Percentiles rank a stretch among this genome's conserved stretches.
These are phyloP conservation scores for Amborella trichopoda DNA, from an alignment of 164 flowering plant species.

Conservation along the genomic window DNA sequence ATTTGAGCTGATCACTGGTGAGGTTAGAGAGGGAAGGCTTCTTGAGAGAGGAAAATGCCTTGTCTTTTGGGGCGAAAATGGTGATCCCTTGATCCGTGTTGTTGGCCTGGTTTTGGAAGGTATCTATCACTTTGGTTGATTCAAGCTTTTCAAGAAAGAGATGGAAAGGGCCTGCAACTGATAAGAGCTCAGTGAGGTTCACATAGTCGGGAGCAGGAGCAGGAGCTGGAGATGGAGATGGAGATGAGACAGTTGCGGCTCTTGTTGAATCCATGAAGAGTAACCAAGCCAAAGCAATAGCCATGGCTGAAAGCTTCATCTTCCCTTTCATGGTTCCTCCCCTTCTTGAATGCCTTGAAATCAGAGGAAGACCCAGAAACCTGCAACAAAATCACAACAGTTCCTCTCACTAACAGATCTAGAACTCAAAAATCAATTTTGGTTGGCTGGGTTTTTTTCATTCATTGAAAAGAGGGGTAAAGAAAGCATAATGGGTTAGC, in stretches of 20 bases:
- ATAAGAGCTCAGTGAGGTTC: slow-evolving; percentile 59
- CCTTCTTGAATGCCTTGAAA: no score
- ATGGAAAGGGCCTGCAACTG: slow-evolving; percentile 78
- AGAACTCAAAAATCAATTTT: no score
- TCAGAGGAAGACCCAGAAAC: no score
- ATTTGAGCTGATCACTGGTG: slow-evolving; percentile 56
- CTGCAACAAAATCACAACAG: no score
- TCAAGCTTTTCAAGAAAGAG: slow-evolving; percentile 50
- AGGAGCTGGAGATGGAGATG: slow-evolving; percentile 63
- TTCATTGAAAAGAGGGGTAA: no score
- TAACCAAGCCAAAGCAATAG: no score
- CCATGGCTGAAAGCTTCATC: no score
- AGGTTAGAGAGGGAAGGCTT: slow-evolving; percentile 61
- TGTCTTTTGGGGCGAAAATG: slow-evolving; percentile 69
- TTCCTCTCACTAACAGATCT: no score
- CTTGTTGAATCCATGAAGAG: slow-evolving; percentile 18
- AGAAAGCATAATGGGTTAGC: no score
- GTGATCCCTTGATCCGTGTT: slow-evolving; percentile 72
- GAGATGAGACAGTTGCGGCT: slow-evolving; percentile 23
- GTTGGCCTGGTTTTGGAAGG: slow-evolving; percentile 85
- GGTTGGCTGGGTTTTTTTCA: no score
- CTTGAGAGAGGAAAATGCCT: slow-evolving; percentile 54
- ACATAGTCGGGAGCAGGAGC: slow-evolving; percentile 61
- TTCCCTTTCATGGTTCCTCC: no score
- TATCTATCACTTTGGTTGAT: slow-evolving; percentile 64